A percentile compares a stretch with the other conserved stretches of the same genome.
phyloP scores from a whole-genome alignment of 306 rosid species.

The Spatholobus suberectus region DNA sequence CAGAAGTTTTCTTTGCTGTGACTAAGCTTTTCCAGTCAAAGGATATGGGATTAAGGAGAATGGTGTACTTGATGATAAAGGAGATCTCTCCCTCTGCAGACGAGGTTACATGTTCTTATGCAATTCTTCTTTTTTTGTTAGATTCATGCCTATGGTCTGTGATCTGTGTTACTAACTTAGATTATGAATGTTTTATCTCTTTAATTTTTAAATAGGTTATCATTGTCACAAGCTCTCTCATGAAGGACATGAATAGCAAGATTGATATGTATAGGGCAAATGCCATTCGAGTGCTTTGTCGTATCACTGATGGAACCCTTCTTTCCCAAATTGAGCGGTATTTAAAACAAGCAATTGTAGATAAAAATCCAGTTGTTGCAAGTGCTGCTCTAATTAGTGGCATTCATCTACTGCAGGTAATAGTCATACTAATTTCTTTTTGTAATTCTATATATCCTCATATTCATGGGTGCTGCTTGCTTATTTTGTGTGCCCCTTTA shows the following conservation, averaged over 20 bases:
- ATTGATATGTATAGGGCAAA: conserved; percentile 98
- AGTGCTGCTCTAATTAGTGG: conserved; percentile 99
- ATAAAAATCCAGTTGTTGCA: conserved; percentile 98
- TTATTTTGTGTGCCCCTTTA: conserved; percentile 23
- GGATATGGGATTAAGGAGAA: conserved; percentile 96
- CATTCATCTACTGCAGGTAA: conserved; percentile 95
- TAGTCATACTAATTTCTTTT: neutral
- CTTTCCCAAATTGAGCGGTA: conserved; percentile 97
- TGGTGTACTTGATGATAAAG: conserved; percentile 96
- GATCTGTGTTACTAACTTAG: conserved; percentile 29
- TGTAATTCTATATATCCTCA: conserved; percentile 8
- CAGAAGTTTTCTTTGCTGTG: conserved; percentile 98
- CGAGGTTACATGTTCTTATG: conserved; percentile 62
- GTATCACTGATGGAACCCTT: conserved; percentile 96
- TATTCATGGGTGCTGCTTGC: neutral
- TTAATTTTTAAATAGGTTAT: conserved; percentile 72
- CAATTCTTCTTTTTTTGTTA: conserved; percentile 18
- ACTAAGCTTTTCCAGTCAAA: conserved; percentile 98
- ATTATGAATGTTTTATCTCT: conserved; percentile 2
- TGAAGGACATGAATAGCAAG: conserved; percentile 99
- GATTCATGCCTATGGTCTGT: neutral
- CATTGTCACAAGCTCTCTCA: conserved; percentile 97
- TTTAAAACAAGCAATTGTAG: conserved; percentile 98
- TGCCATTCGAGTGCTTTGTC: conserved; percentile 98
- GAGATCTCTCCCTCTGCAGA: conserved; percentile 98